These are phyloP conservation scores for Alopecurus myosuroides DNA, from an alignment of 176 grass and related monocot species.

Conservation along the genomic window DNA sequence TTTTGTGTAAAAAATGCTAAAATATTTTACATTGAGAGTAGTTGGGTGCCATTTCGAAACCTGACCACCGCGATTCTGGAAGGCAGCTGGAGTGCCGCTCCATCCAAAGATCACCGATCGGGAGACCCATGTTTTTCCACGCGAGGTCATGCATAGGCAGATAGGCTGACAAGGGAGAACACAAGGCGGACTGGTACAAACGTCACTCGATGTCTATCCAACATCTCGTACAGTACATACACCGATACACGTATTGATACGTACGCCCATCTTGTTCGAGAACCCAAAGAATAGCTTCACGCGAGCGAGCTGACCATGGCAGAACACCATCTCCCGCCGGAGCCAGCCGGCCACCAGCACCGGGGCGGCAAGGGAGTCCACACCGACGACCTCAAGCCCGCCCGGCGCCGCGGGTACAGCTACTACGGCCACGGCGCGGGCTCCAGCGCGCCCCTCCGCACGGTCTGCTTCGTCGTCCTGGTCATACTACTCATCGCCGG, in stretches of 20 bases:
- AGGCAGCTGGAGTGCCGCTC: neutral
- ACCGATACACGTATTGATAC: neutral
- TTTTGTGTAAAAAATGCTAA: too few relatives aligned
- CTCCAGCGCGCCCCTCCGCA: neutral
- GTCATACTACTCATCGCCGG: conserved; percentile 28
- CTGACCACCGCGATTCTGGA: neutral
- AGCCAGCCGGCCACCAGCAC: neutral
- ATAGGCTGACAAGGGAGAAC: neutral
- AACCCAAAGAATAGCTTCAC: neutral
- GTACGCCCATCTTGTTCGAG: neutral
- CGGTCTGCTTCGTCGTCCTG: conserved; percentile 16
- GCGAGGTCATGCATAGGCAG: neutral
- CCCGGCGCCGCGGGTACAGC: neutral
- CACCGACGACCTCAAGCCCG: conserved; percentile 21
- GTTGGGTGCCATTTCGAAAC: neutral
- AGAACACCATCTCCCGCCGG: conserved; percentile 35
- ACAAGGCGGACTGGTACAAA: neutral
- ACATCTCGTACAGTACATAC: neutral
- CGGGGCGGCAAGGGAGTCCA: conserved; percentile 15
- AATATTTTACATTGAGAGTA: too few relatives aligned
- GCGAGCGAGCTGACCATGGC: neutral
- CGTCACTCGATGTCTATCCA: neutral
- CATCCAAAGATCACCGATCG: neutral
- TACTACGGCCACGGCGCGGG: neutral
- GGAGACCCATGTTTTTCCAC: neutral